phyloP scores from a whole-genome alignment of 148 eudicot genomes.

The Amaranthus palmeri region DNA sequence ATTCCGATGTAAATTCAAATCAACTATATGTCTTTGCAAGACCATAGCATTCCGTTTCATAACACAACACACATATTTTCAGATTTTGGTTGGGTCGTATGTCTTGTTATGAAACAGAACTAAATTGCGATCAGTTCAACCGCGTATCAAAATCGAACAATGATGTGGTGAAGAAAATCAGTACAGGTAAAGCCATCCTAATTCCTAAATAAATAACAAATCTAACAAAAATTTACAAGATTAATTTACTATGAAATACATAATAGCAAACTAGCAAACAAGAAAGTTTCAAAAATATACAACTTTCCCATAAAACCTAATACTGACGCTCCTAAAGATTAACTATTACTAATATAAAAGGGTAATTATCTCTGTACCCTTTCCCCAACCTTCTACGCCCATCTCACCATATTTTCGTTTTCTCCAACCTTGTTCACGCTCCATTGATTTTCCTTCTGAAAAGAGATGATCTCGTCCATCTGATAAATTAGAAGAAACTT shows the following conservation, averaged over 20 bases:
- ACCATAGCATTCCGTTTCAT: too few species aligned
- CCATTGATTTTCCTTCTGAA: conserved; percentile 38
- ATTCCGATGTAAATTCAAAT: too few species aligned
- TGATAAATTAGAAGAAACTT: conserved; percentile 18
- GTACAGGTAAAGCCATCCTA: too few species aligned
- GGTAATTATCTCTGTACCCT: conserved; percentile 24
- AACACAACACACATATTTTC: too few species aligned
- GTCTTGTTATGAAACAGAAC: too few species aligned
- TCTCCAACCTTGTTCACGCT: conserved; percentile 35
- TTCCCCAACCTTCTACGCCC: conserved; percentile 37
- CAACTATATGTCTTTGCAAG: too few species aligned
- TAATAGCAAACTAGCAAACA: conserved; percentile 7
- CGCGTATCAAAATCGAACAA: too few species aligned
- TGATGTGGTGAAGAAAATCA: too few species aligned
- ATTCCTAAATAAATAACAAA: conserved; percentile 15
- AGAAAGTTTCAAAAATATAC: conserved; percentile 24
- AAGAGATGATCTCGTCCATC: conserved; percentile 41
- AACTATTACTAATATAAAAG: conserved; percentile 26
- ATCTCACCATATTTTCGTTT: conserved; percentile 40
- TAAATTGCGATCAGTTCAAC: too few species aligned
- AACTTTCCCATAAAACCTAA: conserved; percentile 18
- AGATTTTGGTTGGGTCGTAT: too few species aligned
- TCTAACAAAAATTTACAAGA: conserved; percentile 21
- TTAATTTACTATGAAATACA: conserved; percentile 23
- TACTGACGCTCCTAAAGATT: conserved; percentile 8